phyloP scores from a whole-genome alignment of 306 rosid genomes.

The Cicer judaicum region DNA sequence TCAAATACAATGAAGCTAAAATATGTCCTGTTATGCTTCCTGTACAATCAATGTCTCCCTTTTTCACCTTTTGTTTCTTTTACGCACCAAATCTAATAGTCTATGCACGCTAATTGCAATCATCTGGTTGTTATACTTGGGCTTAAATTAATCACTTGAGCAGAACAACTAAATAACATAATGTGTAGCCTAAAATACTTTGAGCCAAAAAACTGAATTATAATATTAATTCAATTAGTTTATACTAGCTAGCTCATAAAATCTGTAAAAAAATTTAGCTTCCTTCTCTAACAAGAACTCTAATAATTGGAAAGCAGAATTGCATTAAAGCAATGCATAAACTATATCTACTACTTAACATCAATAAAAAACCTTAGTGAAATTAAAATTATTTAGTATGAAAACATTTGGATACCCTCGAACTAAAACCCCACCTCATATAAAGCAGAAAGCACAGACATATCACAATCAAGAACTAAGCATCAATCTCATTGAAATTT shows the following conservation, averaged over 20 bases:
- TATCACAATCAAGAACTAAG: slow-evolving; percentile 36
- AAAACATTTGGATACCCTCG: not conserved
- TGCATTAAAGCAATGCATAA: not conserved
- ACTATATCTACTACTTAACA: not conserved
- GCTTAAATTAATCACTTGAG: slow-evolving; percentile 20
- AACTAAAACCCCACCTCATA: slow-evolving; percentile 16
- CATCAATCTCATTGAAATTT: slow-evolving; percentile 32
- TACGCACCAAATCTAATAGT: too few species aligned
- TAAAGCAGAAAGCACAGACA: slow-evolving; percentile 33
- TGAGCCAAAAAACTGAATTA: not conserved
- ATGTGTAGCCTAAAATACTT: not conserved
- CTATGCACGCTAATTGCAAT: slow-evolving; percentile 18
- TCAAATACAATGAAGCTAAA: slow-evolving; percentile 5
- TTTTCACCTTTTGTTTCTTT: too few species aligned
- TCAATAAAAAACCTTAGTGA: not conserved
- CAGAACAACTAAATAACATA: slow-evolving; percentile 1
- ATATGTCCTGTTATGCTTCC: slow-evolving; percentile 16
- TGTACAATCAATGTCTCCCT: not conserved
- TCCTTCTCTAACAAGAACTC: not conserved
- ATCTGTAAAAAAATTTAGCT: not conserved
- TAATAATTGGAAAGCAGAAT: not conserved
- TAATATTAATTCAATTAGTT: not conserved
- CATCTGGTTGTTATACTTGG: not conserved
- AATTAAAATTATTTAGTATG: slow-evolving; percentile 15
- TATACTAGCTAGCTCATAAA: not conserved